Percentiles rank a stretch among this genome's conserved stretches.
phyloP scores from a whole-genome alignment of 2,329 filamentous ascomycete genomes.

The Leptographium lundbergii region DNA sequence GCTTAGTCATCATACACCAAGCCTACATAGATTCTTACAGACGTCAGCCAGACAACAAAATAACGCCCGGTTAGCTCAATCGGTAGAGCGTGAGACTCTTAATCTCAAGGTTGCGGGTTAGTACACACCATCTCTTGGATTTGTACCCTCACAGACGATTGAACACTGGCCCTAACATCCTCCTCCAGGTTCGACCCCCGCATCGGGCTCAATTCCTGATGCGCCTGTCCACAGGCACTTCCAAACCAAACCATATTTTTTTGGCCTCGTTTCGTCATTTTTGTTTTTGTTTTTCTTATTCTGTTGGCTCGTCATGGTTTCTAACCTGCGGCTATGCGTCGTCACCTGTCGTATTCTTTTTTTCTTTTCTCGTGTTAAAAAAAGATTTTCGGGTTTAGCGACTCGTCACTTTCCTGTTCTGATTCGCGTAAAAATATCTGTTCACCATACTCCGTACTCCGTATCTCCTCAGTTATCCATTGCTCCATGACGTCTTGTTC shows the following conservation, averaged over 20 bases:
- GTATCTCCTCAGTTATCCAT: too few species aligned
- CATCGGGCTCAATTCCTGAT: slow-evolving; percentile 31
- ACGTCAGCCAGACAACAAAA: background rate
- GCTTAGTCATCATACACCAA: background rate
- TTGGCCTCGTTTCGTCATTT: background rate
- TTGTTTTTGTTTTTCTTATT: background rate
- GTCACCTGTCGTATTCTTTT: too few species aligned
- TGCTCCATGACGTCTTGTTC: too few species aligned
- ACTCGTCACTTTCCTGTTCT: too few species aligned
- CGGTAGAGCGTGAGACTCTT: slow-evolving; percentile 64
- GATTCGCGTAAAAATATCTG: too few species aligned
- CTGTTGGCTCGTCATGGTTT: background rate
- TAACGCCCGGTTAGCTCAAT: slow-evolving; percentile 49
- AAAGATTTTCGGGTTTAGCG: too few species aligned
- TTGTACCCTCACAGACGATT: too few species aligned
- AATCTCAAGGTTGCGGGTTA: slow-evolving; percentile 24
- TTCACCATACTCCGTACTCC: too few species aligned
- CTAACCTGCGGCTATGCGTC: too few species aligned
- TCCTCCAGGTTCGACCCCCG: slow-evolving; percentile 26
- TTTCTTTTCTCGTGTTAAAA: too few species aligned
- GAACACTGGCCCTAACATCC: background rate
- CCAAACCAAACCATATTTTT: slow-evolving; percentile 6
- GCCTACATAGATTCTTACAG: background rate
- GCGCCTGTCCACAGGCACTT: slow-evolving; percentile 11
- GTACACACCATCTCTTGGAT: background rate